Evolutionary conservation across 495 filamentous ascomycete genomes (phyloP), one percentile per base, ranked within the genome.

Genomic region (Neurospora sp.): DNA sequence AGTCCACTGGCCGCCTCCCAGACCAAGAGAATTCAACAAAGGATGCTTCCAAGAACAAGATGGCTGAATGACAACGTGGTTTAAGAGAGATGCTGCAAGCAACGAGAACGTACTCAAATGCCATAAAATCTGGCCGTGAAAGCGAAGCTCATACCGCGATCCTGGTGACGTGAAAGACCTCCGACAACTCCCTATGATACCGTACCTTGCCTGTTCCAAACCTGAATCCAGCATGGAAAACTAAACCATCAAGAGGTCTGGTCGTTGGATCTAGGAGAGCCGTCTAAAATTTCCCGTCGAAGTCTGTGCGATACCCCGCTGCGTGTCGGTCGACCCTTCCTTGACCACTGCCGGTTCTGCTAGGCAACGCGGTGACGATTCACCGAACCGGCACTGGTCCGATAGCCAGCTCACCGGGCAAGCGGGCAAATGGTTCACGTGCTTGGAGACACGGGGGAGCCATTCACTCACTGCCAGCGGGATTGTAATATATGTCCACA

Each of bases 391-490:
- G 42, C 42, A 45, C 0, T 3, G 42, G 42, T 0, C 18, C 42
- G 42, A 9, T 45, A 45, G 42, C 42, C 8, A 45, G 8, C 42
- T 45, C 42, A n/a, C 18, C 18, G 18, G 42, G 18, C n/a, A n/a
- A n/a, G 18, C 8, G 42, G 42, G 2, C 8, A 20, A 4, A 45
- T 45, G 9, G 9, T 7, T 20, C 3, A 48, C n/a, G 44, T 48
- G 44, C 7, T 48, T 10, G 1, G 9, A 0, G 9, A 1, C 9
- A 20, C 8, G 0, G 20, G 45, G 0, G 0, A 22, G 1, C 45
- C 45, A 53, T 53, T 53, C 45, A 53, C n/a, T 12, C 4, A 4
- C 9, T 9, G 4, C 1, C n/a, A 22, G 9, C 3, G 9, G 20
- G 9, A 53, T 53, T 12, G 8, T 22, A 18, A 53, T 1, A 22